A percentile compares a stretch with the other conserved stretches of the same genome.
These are phyloP conservation scores for Lactifluus hygrophoroides DNA, from an alignment of 768 basidiomycete genomes.

Conservation along the genomic window DNA sequence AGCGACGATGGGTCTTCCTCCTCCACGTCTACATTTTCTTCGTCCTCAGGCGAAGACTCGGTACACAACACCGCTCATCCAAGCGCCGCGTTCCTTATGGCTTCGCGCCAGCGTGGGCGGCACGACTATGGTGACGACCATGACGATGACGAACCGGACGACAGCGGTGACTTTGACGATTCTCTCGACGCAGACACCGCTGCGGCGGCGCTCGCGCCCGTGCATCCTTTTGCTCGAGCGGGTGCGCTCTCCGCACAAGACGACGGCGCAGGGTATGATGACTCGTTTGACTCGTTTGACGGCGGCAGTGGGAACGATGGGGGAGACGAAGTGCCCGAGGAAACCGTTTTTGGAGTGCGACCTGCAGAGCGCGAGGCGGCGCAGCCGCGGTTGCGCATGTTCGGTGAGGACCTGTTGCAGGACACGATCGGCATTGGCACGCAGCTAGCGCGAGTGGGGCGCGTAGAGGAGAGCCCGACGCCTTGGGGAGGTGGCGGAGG, in stretches of 20 bases:
- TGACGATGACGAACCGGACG: slow-evolving; percentile 15
- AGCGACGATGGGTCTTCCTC: slow-evolving; percentile 30
- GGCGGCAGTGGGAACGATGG: slow-evolving; percentile 35
- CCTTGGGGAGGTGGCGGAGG: slow-evolving; percentile 29
- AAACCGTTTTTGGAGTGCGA: slow-evolving; percentile 66
- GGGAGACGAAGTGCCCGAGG: slow-evolving; percentile 34
- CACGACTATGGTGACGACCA: slow-evolving; percentile 14
- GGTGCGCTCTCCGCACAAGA: slow-evolving; percentile 21
- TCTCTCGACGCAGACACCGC: slow-evolving; percentile 36
- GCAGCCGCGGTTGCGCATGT: slow-evolving; percentile 38
- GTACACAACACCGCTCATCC: slow-evolving; percentile 53
- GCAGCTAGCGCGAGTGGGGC: slow-evolving; percentile 40
- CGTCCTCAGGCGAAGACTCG: slow-evolving; percentile 47
- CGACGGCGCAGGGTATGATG: slow-evolving; percentile 25
- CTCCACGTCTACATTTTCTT: slow-evolving; percentile 47
- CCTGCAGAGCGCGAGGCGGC: slow-evolving; percentile 36
- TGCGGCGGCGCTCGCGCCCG: slow-evolving; percentile 36
- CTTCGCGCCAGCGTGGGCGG: slow-evolving; percentile 28
- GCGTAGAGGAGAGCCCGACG: slow-evolving; percentile 58
- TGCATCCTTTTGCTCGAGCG: slow-evolving; percentile 52
- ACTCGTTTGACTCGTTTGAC: slow-evolving; percentile 37
- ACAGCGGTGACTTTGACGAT: slow-evolving; percentile 26
- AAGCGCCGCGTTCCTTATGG: slow-evolving; percentile 65
- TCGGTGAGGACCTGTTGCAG: slow-evolving; percentile 54
- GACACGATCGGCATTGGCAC: slow-evolving; percentile 55